These are phyloP conservation scores for Spinacia oleracea DNA, from an alignment of 179 eudicot species.

Conservation along the genomic window DNA sequence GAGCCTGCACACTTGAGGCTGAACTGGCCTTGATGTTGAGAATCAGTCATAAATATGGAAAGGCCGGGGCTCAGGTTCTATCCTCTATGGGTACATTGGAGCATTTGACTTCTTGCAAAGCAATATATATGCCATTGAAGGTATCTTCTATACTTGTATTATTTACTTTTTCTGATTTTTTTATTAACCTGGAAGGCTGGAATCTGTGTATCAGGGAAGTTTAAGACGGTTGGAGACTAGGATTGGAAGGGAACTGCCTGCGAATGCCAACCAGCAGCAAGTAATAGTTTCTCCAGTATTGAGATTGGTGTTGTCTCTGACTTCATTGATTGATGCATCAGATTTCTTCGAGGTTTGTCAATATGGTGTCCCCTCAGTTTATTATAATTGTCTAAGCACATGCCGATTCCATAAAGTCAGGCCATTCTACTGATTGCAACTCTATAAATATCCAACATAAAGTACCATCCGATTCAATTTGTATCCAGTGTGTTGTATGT, in stretches of 20 bases:
- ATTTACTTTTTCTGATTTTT: constrained; percentile 7
- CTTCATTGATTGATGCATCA: constrained; percentile 80
- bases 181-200: constrained; percentile 12
- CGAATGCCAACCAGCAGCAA: constrained; percentile 55
- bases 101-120: constrained; percentile 80
- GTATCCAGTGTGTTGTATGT: background rate
- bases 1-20: constrained; percentile 88
- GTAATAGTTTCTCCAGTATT: constrained; percentile 74
- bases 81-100: constrained; percentile 86
- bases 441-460: background rate
- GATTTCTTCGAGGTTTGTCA: constrained; percentile 81
- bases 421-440: background rate
- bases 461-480: background rate
- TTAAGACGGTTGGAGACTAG: constrained; percentile 51
- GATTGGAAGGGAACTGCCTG: constrained; percentile 48
- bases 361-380: background rate
- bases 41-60: constrained; percentile 83
- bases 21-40: constrained; percentile 83
- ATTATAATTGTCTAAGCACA: background rate
- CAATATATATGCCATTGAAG: constrained; percentile 69
- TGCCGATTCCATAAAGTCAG: background rate
- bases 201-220: constrained; percentile 51
- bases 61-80: constrained; percentile 80
- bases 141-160: constrained; percentile 33
- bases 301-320: constrained; percentile 80